Evolutionary conservation across 805 yeast genomes (phyloP).

Genomic region (Clavispora fructus): DNA sequence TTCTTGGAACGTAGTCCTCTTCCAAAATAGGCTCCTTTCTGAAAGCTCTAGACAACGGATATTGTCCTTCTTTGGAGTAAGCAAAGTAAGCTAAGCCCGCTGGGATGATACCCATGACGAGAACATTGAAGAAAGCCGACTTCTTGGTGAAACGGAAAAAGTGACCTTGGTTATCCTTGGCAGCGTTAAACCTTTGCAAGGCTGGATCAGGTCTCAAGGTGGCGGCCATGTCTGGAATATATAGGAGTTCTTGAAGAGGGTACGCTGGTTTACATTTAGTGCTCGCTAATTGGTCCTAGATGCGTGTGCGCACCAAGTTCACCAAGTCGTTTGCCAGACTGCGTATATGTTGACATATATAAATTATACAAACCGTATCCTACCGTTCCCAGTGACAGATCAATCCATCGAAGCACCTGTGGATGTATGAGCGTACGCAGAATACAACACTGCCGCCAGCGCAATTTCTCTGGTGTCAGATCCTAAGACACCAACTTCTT

Average conservation of each 20-base stretch:
- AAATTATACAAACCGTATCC: neutral
- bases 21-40: conserved; percentile 32
- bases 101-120: conserved; percentile 37
- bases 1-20: conserved; percentile 39
- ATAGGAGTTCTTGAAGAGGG: neutral
- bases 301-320: conserved; percentile 11
- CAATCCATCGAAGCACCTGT: neutral
- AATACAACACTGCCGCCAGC: conserved; percentile 3
- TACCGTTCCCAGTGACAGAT: neutral
- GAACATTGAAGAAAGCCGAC: conserved; percentile 29
- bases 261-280: conserved; percentile 3
- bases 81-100: conserved; percentile 32
- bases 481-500: conserved; percentile 7
- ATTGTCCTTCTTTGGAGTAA: conserved; percentile 36
- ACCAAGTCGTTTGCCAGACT: neutral
- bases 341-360: neutral
- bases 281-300: conserved; percentile 14
- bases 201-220: conserved; percentile 41
- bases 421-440: conserved; percentile 2
- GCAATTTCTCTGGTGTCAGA: neutral
- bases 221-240: conserved; percentile 29
- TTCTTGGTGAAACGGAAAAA: conserved; percentile 39
- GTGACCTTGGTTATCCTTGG: conserved; percentile 37
- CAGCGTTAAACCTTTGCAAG: conserved; percentile 36
- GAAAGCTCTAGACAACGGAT: conserved; percentile 25